Conservation (phyloP, 768 basidiomycete genomes). For the Termitomyces sp. region DNA sequence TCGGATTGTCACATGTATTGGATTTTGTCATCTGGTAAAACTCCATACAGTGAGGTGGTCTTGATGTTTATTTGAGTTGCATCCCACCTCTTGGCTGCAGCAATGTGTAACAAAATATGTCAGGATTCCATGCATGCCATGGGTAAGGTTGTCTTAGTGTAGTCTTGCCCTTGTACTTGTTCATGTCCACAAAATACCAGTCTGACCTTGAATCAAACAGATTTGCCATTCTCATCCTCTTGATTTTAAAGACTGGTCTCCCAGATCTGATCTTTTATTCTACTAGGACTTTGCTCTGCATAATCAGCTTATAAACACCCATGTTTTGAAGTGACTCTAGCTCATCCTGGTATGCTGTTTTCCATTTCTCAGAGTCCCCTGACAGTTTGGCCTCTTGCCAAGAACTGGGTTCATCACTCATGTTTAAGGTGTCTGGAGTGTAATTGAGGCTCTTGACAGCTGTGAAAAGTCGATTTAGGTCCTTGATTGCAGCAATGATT, state of each 20-base stretch:
- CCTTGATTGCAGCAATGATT: neutral
- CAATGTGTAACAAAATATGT: neutral
- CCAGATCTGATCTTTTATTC: neutral
- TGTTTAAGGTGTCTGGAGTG: neutral
- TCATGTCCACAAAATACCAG: neutral
- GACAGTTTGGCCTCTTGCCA: neutral
- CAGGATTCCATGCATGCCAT: neutral
- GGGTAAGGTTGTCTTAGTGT: neutral
- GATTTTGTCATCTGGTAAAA: neutral
- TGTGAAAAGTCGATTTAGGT: neutral
- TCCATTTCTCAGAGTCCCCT: neutral
- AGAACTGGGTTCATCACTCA: neutral
- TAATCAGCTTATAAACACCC: neutral
- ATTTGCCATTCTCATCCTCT: neutral
- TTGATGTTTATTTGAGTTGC: neutral
- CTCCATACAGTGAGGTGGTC: neutral
- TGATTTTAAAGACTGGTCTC: neutral
- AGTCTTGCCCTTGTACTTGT: neutral
- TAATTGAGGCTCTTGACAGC: neutral
- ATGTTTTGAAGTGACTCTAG: neutral
- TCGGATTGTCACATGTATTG: neutral
- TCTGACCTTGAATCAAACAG: neutral
- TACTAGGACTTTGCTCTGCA: neutral
- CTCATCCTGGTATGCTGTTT: neutral
- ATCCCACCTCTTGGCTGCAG: neutral